Base-by-base conservation (phyloP, 768 basidiomycete genomes). In the Antrodiella citrinella region DNA sequence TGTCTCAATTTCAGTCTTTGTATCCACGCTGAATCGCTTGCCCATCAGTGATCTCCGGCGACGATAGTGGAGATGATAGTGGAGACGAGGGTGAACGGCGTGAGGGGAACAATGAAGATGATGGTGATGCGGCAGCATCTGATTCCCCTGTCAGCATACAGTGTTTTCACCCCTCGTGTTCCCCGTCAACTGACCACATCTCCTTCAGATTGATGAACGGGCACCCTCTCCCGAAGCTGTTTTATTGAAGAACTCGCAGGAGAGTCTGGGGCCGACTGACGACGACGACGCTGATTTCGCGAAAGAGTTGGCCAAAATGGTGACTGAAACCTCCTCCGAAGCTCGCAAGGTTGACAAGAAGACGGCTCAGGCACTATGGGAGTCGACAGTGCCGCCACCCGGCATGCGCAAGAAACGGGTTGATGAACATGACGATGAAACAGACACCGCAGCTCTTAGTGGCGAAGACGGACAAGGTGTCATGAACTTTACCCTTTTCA, bases 211-310 rank as follows among this genome's bases (percentile, higher is more conserved):
- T 25, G 79, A 79, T 39, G 84, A 86, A 49, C 80, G 88, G 19
- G 78, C 86, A 0, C 80, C 85, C 3, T 91, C 90, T 12, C 91
- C 91, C 3, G 91, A 94, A n/a, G 69, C 81, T 45, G 78, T 86
- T 10, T 76, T 92, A 10, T 74, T 92, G 40, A 76, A 84, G 26
- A 81, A 82, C 23, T 7, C 9, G 9, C 80, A 85, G 57, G 91
- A 93, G 60, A 72, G 75, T 50, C 71, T 90, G 38, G 91, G 91
- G 4, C 87, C 90, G 1, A 82, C 86, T 7, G 85, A 91, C 56
- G 92, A 94, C 61, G 91, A 87, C 18, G 89, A 95, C 44, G 87
- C 83, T 2, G 95, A 94, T 26, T 99, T 99, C 60, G 89, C 86
- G 7, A 91, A 91, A 64, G 96, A 98, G 64, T 77, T 99, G 18